Base-by-base conservation (phyloP, 176 grass and related monocot species). In the Cenchrus fungigraminus region DNA sequence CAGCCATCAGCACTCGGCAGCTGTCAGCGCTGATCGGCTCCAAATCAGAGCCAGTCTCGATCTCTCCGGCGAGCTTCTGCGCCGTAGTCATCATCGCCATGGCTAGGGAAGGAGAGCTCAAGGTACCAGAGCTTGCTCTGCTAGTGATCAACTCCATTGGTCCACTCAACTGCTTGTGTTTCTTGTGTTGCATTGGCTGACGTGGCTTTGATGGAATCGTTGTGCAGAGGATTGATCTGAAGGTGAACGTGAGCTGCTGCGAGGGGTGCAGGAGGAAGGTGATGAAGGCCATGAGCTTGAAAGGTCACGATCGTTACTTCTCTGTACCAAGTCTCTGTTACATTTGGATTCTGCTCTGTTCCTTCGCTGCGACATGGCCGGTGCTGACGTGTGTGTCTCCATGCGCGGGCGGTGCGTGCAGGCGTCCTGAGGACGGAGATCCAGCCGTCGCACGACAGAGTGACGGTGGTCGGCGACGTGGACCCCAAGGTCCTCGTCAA, bases 261-360 rank as follows among this genome's bases (percentile, higher is more conserved):
- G 93, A 95, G 4, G 96, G 96, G 22, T 98, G 96, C 91, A 87
- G 87, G 89, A 94, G 89, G 73, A 98, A 95, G 88, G 93, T 98
- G 82, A 81, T 89, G 87, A 98, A 98, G 78, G 96, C 96, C 3
- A 79, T 94, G 32, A 91, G 90, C 77, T 71, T 95, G 16, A 94
- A 95, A 90, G 96, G 94, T 92, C 56, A 2, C 1, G 58, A 50
- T 51, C 51, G 7, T 37, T 29, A 22, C 5, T 0, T 71, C 69
- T 71, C 43, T 47, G 43, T 16, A 1, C 37, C 20, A 29, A 71
- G 43, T 22, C 59, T 6, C 40, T 56, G 64, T 53, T 16, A 32
- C 60, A 7, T 40, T 76, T 22, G 11, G 44, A 6, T 14, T 9
- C 17, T 65, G 45, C 46, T 58, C 51, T 34, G 51, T 42, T 60